Percentiles rank a stretch among this genome's conserved stretches.
Evolutionary conservation across 1,139 yeast species (phyloP).

Genomic region (Kurtzmaniella quercitrusa): DNA sequence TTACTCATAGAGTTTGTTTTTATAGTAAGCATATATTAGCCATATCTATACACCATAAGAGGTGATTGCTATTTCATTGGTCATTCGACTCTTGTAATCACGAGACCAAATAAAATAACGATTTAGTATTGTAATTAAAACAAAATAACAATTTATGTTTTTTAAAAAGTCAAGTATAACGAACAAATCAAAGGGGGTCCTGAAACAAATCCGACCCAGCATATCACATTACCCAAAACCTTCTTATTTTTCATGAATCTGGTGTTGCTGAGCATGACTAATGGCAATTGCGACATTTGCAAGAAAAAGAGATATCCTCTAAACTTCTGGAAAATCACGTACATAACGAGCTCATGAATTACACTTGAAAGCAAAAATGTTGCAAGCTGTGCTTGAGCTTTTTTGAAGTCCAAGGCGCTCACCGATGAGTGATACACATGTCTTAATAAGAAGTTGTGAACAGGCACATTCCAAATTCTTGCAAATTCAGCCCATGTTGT

Average conservation of each 20-base stretch:
- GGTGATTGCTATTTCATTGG: no score
- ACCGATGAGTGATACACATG: constrained; percentile 94
- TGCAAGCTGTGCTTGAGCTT: constrained; percentile 64
- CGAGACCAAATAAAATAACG: no score
- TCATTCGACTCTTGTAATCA: no score
- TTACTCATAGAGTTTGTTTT: no score
- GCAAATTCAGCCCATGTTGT: constrained; percentile 93
- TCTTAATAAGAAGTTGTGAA: constrained; percentile 82
- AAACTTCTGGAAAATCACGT: constrained; percentile 70
- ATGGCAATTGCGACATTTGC: constrained; percentile 82
- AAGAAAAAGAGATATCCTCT: constrained; percentile 76
- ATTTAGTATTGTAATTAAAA: no score
- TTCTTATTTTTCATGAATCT: constrained; percentile 49
- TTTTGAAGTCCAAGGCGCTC: constrained; percentile 66
- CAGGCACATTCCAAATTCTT: constrained; percentile 92
- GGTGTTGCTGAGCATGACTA: constrained; percentile 52
- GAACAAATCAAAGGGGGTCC: constrained; percentile 92
- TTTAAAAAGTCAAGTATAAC: constrained; percentile 68
- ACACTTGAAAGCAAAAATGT: constrained; percentile 81
- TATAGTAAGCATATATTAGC: no score
- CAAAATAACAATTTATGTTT: no score
- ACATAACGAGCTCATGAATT: constrained; percentile 92
- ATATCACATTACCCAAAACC: constrained; percentile 72
- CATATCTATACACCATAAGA: no score
- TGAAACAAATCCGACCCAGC: constrained; percentile 88